Base-by-base conservation (phyloP, 1,139 yeast species). In the Groenewaldozyma auringiensis region DNA sequence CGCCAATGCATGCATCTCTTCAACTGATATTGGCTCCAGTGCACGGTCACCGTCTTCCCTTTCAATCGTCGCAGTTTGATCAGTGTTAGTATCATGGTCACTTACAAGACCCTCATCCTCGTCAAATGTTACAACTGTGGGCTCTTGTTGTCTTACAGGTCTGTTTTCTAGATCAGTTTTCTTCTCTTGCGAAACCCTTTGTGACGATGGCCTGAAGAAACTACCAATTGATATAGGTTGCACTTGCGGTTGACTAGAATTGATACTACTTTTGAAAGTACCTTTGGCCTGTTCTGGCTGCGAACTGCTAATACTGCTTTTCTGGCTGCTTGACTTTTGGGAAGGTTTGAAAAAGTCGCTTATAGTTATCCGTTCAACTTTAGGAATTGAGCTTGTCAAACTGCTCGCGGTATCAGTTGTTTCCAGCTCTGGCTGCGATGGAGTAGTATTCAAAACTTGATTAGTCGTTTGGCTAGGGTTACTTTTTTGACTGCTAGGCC, bases 1-100 rank as follows among this genome's bases (percentile, higher is more conserved):
- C 4, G 51, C 56, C 35, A 52, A 37, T 33, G 46, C 40, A 13
- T 36, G 20, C 21, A 51, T 39, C 29, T 43, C 21, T 18, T 35
- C 38, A 16, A 21, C 21, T 9, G 38, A 20, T 8, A 35, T 17
- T 8, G 29, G 29, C 29, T 25, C 29, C 11, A 25, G n/a, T n/a
- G n/a, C n/a, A 25, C 29, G 29, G 29, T 25, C 9, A 25, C 11
- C 11, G 9, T 25, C 29, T 25, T 25, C 11, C 29, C 6, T 25
- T 11, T 25, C 11, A 11, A 25, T 11, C n/a, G n/a, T n/a, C n/a
- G n/a, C n/a, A n/a, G n/a, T n/a, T n/a, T n/a, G n/a, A n/a, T n/a
- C n/a, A n/a, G n/a, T n/a, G 6, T 25, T 11, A 8, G 11, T 25
- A 8, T 25, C 29, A 6, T 25, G 6, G 29, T 25, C 29, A 25